Conservation (phyloP, 192 early-diverging fungal species). For the Pilaira anomala region DNA sequence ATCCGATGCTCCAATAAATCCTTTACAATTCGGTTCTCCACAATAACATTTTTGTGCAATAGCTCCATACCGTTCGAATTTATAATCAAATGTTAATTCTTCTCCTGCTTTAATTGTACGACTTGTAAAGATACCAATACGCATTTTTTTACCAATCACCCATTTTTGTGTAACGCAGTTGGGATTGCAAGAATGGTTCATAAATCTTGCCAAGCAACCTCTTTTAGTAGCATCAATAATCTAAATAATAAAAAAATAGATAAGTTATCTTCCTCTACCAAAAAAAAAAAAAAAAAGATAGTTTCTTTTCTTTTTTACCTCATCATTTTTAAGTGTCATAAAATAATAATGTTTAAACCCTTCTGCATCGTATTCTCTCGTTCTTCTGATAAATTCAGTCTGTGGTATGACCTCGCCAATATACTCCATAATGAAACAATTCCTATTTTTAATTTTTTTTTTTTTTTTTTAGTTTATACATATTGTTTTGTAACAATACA, state of each 20-base stretch:
- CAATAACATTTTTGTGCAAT: constrained; percentile 92
- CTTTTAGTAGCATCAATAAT: constrained; percentile 92
- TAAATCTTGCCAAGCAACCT: constrained; percentile 91
- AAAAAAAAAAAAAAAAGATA: no score
- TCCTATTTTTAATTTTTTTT: constrained; percentile 38
- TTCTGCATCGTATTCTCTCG: constrained; percentile 72
- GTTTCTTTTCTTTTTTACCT: constrained; percentile 56
- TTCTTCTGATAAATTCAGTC: constrained; percentile 76
- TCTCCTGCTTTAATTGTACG: constrained; percentile 70
- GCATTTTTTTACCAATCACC: constrained; percentile 85
- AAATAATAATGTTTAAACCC: constrained; percentile 95
- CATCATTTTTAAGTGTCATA: constrained; percentile 88
- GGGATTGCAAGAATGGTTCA: constrained; percentile 96
- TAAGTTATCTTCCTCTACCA: background rate
- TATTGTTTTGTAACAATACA: no score
- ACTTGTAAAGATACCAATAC: constrained; percentile 93
- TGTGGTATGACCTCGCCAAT: constrained; percentile 89
- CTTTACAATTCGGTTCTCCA: constrained; percentile 81
- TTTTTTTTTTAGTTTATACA: background rate
- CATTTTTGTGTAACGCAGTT: constrained; percentile 96
- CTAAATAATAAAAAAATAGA: constrained; percentile 33
- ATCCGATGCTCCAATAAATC: constrained; percentile 80
- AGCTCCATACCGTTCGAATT: constrained; percentile 90
- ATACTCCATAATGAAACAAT: constrained; percentile 93
- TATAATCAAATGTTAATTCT: constrained; percentile 98